Evolutionary conservation across 192 early-diverging fungal genomes (phyloP).

Genomic region (Powellomyces hirtus): DNA sequence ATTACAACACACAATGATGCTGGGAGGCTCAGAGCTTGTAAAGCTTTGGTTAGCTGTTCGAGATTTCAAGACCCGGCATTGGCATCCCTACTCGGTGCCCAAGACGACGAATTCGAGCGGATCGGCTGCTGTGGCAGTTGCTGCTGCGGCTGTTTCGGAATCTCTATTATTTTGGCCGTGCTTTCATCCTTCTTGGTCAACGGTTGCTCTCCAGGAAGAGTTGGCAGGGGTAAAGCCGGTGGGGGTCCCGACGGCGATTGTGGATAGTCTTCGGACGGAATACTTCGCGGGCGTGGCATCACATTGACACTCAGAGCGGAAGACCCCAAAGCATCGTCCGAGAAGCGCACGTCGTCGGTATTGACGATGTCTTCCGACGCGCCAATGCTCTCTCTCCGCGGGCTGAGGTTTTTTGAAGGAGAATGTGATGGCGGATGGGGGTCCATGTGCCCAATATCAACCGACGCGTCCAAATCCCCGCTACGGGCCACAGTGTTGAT

Average conservation of each 20-base stretch:
- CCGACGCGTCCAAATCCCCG: neutral
- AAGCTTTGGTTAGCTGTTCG: too few species aligned
- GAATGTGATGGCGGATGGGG: neutral
- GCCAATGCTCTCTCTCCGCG: neutral
- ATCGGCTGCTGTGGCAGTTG: neutral
- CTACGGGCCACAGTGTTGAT: neutral
- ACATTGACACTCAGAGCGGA: too few species aligned
- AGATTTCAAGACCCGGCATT: neutral
- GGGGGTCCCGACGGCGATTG: neutral
- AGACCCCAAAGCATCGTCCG: too few species aligned
- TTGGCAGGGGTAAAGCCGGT: too few species aligned
- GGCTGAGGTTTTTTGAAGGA: neutral
- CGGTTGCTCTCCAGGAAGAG: neutral
- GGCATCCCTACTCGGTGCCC: neutral
- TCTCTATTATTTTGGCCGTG: neutral
- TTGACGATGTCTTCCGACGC: neutral
- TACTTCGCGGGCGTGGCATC: too few species aligned
- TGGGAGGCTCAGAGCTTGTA: too few species aligned
- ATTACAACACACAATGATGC: neutral
- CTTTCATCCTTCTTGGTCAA: neutral
- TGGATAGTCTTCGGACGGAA: neutral
- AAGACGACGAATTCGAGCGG: neutral
- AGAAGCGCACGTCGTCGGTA: neutral
- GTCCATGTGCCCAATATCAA: neutral
- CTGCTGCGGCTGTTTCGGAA: neutral